Percentiles rank a stretch among this genome's conserved stretches.
Evolutionary conservation across 306 rosid species (phyloP).

Genomic region (Rosa multiflora): DNA sequence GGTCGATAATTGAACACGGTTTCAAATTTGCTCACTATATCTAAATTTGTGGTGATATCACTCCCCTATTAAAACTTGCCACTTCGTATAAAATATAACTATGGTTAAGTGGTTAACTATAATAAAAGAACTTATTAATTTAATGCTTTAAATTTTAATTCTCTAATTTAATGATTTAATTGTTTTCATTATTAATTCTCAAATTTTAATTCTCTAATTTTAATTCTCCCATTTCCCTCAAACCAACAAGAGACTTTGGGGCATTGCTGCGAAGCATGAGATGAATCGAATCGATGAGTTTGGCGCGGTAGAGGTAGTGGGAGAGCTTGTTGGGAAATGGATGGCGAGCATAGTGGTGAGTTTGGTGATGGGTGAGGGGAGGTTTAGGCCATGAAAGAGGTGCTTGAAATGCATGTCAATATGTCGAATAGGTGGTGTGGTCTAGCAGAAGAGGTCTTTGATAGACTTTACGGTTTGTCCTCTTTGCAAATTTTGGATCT

Average conservation of each 20-base stretch:
- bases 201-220: no score
- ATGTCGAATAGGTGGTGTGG: slow-evolving; percentile 20
- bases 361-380: slow-evolving; percentile 41
- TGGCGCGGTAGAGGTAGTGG: slow-evolving; percentile 77
- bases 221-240: no score
- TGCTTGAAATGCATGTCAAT: slow-evolving; percentile 34
- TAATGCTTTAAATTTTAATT: no score
- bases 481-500: slow-evolving; percentile 20
- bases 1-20: not conserved
- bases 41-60: no score
- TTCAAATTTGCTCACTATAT: no score
- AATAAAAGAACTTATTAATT: no score
- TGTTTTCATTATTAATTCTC: no score
- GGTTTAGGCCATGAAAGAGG: slow-evolving; percentile 22
- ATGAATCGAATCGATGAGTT: slow-evolving; percentile 72
- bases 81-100: no score
- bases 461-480: slow-evolving; percentile 8
- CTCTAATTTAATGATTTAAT: no score
- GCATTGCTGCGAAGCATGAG: slow-evolving; percentile 49
- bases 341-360: slow-evolving; percentile 47
- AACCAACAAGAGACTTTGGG: slow-evolving; percentile 37
- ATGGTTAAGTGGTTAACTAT: no score
- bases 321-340: slow-evolving; percentile 65
- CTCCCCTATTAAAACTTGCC: no score
- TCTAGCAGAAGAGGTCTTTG: slow-evolving; percentile 6